Conservation (phyloP, 495 filamentous ascomycete genomes). For the Chaetomidium leptoderma region DNA sequence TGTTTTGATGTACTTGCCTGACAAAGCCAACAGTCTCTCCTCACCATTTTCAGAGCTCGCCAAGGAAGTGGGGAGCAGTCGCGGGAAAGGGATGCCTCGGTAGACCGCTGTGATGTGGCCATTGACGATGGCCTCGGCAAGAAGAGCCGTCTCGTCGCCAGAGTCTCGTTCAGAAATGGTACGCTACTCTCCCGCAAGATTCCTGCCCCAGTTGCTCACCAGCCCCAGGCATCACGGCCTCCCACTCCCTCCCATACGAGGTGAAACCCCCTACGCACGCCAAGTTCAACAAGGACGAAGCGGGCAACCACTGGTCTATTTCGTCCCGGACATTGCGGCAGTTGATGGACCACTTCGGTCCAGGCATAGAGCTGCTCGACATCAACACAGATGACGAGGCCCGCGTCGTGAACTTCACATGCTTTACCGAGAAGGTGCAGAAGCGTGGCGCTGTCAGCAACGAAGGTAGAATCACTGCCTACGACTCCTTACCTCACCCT, state of each 20-base stretch:
- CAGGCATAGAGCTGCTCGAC: conserved; percentile 86
- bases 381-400: conserved; percentile 64
- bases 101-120: conserved; percentile 82
- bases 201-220: neutral
- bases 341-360: conserved; percentile 86
- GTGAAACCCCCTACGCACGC: conserved; percentile 76
- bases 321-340: conserved; percentile 70
- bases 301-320: conserved; percentile 74
- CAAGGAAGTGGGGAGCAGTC: conserved; percentile 32
- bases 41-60: conserved; percentile 44
- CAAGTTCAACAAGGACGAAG: conserved; percentile 67
- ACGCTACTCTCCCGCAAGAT: conserved; percentile 12
- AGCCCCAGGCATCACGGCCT: conserved; percentile 72
- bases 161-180: conserved; percentile 84
- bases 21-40: conserved; percentile 34
- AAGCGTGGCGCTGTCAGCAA: conserved; percentile 58
- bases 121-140: conserved; percentile 69
- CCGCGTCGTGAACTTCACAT: conserved; percentile 68
- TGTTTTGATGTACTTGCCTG: conserved; percentile 2
- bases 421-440: conserved; percentile 84
- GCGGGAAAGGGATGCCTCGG: conserved; percentile 57
- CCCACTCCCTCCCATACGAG: conserved; percentile 89
- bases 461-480: conserved; percentile 55
- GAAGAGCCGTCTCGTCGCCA: conserved; percentile 76
- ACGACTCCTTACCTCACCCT: neutral